phyloP scores from a whole-genome alignment of 2,329 filamentous ascomycete species.

The Myriosclerotinia duriaeana region DNA sequence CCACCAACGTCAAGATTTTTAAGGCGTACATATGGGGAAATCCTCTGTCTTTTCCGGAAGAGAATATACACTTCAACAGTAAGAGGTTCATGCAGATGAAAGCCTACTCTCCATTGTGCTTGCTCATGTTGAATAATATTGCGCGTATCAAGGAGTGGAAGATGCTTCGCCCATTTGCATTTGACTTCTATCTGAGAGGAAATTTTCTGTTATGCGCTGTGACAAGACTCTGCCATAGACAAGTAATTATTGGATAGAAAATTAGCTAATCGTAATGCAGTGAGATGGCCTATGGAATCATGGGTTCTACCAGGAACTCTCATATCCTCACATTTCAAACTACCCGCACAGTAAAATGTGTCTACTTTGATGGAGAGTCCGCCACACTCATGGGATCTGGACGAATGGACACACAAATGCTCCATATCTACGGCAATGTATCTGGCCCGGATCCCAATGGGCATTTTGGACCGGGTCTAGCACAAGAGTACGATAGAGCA shows the following conservation, averaged over 20 bases:
- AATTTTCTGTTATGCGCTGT: neutral
- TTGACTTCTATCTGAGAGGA: neutral
- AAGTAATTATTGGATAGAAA: neutral
- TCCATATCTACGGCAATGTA: constrained; percentile 50
- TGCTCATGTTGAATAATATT: neutral
- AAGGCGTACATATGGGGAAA: neutral
- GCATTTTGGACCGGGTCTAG: constrained; percentile 42
- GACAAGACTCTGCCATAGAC: neutral
- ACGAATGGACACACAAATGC: constrained; percentile 51
- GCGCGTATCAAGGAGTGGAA: neutral
- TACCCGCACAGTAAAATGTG: constrained; percentile 44
- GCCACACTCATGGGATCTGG: constrained; percentile 50
- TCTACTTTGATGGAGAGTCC: constrained; percentile 54
- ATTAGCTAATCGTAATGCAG: constrained; percentile 31
- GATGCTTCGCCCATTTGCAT: neutral
- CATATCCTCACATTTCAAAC: constrained; percentile 52
- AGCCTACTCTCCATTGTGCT: neutral
- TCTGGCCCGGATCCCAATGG: constrained; percentile 38
- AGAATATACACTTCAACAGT: neutral
- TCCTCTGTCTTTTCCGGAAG: neutral
- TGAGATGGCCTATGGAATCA: constrained; percentile 55
- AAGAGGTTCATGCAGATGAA: too few species aligned
- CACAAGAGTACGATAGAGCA: constrained; percentile 50
- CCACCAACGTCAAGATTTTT: neutral
- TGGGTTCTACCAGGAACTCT: constrained; percentile 47